These are phyloP conservation scores for Omphalea diandra DNA, from an alignment of 441 rosid genomes.

Conservation along the genomic window DNA sequence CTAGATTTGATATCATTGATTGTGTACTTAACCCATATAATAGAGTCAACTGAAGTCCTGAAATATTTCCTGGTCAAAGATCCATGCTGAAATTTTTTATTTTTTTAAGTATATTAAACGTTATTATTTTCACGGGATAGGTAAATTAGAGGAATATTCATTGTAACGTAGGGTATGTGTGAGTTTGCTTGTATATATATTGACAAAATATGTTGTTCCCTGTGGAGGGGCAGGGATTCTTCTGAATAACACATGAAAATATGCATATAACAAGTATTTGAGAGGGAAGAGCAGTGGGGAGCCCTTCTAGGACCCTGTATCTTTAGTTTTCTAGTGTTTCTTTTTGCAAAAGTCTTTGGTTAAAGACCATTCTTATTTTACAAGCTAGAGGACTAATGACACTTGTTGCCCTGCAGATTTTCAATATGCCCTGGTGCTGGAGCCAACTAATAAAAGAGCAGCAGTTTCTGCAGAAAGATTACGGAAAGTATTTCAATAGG, in stretches of 20 bases:
- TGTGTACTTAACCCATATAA: too few relatives aligned
- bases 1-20: not conserved
- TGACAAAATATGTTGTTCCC: not conserved
- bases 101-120: too few relatives aligned
- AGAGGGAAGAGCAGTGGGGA: not conserved
- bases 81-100: too few relatives aligned
- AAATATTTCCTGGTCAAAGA: too few relatives aligned
- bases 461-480: conserved; percentile 70
- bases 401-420: conserved; percentile 57
- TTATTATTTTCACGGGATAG: too few relatives aligned
- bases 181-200: too few relatives aligned
- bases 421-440: conserved; percentile 72
- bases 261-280: not conserved
- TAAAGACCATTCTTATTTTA: too few relatives aligned
- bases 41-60: too few relatives aligned
- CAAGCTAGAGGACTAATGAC: conserved; percentile 10
- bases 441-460: conserved; percentile 93
- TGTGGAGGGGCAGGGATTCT: not conserved
- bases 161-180: not conserved
- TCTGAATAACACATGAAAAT: not conserved
- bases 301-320: too few relatives aligned
- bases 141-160: not conserved
- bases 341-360: too few relatives aligned
- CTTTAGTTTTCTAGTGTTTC: too few relatives aligned
- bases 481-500: conserved; percentile 47